phyloP scores from a whole-genome alignment of 2,329 filamentous ascomycete genomes.

The Fusarium multiceps region DNA sequence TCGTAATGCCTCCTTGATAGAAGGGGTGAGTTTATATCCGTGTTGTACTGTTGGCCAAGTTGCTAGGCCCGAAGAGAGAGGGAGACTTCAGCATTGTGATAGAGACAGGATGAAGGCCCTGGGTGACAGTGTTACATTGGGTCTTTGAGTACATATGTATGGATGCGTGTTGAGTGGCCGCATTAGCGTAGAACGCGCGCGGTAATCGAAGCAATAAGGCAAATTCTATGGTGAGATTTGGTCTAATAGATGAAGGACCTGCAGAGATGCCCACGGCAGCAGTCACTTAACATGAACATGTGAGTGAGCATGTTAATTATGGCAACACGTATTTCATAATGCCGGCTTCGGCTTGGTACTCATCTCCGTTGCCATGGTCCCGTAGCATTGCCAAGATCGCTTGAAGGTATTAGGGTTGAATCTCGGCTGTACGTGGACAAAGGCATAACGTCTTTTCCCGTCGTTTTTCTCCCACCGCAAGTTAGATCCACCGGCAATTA shows the following conservation, averaged over 20 bases:
- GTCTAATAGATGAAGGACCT: background rate
- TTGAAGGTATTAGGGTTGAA: conserved; percentile 21
- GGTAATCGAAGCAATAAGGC: conserved; percentile 27
- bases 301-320: background rate
- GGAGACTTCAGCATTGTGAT: background rate
- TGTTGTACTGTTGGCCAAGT: conserved; percentile 1
- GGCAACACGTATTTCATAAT: background rate
- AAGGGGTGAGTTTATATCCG: conserved; percentile 23
- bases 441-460: conserved; percentile 2
- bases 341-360: conserved; percentile 19
- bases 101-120: conserved; percentile 21
- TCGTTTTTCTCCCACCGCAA: conserved; percentile 28
- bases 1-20: conserved; percentile 13
- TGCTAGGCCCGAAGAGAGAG: conserved; percentile 10
- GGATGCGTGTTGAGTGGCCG: conserved; percentile 43
- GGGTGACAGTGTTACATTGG: conserved; percentile 1
- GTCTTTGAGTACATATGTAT: background rate
- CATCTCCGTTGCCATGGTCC: conserved; percentile 1
- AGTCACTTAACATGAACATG: background rate
- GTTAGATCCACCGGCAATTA: conserved; percentile 37
- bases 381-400: conserved; percentile 37
- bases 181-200: conserved; percentile 42
- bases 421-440: conserved; percentile 38
- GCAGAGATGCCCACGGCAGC: background rate
- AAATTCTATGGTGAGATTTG: conserved; percentile 28